phyloP scores from a whole-genome alignment of 2,329 filamentous ascomycete species.

The Aspergillus oerlinghausenensis region DNA sequence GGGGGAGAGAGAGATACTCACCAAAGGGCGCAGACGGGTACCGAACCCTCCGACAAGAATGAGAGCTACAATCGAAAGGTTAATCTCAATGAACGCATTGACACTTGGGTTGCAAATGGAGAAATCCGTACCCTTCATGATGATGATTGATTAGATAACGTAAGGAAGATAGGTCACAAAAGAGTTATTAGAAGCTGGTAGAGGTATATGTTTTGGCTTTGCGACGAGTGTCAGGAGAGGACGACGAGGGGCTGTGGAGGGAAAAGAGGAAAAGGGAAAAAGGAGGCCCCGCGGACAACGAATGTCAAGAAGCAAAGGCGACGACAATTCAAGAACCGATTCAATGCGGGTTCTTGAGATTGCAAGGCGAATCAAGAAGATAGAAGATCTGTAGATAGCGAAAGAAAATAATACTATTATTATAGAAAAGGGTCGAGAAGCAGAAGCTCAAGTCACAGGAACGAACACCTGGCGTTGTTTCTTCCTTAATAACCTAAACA shows the following conservation, averaged over 20 bases:
- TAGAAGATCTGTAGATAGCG: neutral
- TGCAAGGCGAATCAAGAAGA: neutral
- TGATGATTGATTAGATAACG: slow-evolving; percentile 13
- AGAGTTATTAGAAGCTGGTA: slow-evolving; percentile 1
- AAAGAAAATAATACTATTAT: slow-evolving; percentile 1
- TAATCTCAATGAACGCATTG: slow-evolving; percentile 12
- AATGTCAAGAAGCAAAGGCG: neutral
- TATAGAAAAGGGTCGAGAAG: slow-evolving; percentile 4
- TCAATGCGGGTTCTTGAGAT: neutral
- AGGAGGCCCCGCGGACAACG: neutral
- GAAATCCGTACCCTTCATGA: slow-evolving; percentile 43
- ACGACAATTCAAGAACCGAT: neutral
- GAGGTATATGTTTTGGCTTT: neutral
- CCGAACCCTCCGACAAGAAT: slow-evolving; percentile 99
- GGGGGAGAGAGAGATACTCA: slow-evolving; percentile 54
- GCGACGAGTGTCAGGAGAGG: neutral
- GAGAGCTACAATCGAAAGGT: slow-evolving; percentile 59
- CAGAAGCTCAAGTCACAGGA: slow-evolving; percentile 8
- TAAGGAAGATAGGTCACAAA: neutral
- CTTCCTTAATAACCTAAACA: neutral
- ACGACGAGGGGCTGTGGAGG: neutral
- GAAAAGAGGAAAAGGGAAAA: neutral
- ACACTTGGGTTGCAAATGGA: slow-evolving; percentile 6
- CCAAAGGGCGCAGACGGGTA: slow-evolving; percentile 92
- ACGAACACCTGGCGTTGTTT: slow-evolving; percentile 24